These are phyloP conservation scores for Pharnaceum exiguum DNA, from an alignment of 148 eudicot species.

Conservation along the genomic window DNA sequence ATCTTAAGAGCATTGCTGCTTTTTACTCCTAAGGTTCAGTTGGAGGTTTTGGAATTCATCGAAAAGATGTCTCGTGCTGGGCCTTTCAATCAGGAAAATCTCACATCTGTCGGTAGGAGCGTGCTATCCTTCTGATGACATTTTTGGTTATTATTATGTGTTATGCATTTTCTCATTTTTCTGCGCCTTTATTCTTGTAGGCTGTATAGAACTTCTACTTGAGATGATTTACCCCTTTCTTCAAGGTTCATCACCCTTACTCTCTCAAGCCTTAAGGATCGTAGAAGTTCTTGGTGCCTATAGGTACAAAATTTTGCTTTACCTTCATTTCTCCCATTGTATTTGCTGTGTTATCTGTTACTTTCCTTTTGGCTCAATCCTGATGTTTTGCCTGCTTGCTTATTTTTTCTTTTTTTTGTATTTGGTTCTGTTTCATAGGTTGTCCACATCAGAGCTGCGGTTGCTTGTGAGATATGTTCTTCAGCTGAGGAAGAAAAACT, in stretches of 20 bases:
- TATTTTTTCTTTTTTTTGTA: neutral
- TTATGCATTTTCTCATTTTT: conserved; percentile 7
- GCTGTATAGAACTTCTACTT: conserved; percentile 93
- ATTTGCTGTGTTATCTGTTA: neutral
- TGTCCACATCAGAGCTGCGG: conserved; percentile 81
- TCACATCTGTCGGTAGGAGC: conserved; percentile 81
- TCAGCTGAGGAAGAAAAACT: conserved; percentile 67
- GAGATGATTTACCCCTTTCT: conserved; percentile 87
- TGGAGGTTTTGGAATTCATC: conserved; percentile 71
- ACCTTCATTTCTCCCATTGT: neutral
- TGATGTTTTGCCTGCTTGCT: conserved; percentile 7
- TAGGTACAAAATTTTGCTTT: conserved; percentile 41
- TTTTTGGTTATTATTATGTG: conserved; percentile 1
- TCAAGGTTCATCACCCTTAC: conserved; percentile 71
- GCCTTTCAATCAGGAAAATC: conserved; percentile 90
- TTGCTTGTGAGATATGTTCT: conserved; percentile 70
- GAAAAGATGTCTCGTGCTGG: conserved; percentile 91
- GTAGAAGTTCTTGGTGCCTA: conserved; percentile 94
- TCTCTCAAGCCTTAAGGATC: conserved; percentile 74
- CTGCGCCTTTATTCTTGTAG: conserved; percentile 32
- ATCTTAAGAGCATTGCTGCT: conserved; percentile 78
- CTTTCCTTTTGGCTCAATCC: neutral
- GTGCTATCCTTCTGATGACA: conserved; percentile 5
- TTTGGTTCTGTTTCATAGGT: conserved; percentile 38
- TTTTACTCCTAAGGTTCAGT: conserved; percentile 97